Conservation (phyloP, 495 filamentous ascomycete genomes). For the Lasiosphaeris hirsuta region DNA sequence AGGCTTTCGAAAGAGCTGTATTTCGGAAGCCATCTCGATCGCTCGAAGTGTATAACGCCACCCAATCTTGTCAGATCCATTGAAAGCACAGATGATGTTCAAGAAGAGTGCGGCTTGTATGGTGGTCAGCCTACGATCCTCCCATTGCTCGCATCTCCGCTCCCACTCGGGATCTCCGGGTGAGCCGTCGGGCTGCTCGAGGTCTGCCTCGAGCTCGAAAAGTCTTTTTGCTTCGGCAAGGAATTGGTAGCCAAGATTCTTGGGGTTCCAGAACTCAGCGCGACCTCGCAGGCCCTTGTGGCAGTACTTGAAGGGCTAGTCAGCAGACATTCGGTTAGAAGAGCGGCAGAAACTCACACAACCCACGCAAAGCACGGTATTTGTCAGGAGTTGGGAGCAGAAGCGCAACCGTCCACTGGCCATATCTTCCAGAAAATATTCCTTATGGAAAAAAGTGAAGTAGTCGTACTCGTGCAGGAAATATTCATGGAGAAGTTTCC, state of each 20-base stretch:
- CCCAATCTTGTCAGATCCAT: constrained; percentile 36
- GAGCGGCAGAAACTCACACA: constrained; percentile 32
- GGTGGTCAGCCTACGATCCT: constrained; percentile 26
- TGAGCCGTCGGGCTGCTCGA: constrained; percentile 9
- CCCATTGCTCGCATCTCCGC: constrained; percentile 22
- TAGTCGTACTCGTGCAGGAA: constrained; percentile 38
- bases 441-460: constrained; percentile 36
- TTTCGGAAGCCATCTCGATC: constrained; percentile 32
- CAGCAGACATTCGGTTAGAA: neutral
- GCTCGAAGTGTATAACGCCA: constrained; percentile 31
- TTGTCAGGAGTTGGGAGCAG: constrained; percentile 38
- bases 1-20: constrained; percentile 24
- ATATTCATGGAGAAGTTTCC: constrained; percentile 34
- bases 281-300: constrained; percentile 28
- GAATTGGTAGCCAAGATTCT: constrained; percentile 36
- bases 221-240: constrained; percentile 39
- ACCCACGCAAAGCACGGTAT: constrained; percentile 33
- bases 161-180: constrained; percentile 21
- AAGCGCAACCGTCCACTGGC: constrained; percentile 25
- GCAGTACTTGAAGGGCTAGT: constrained; percentile 23
- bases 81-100: constrained; percentile 27
- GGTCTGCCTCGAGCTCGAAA: constrained; percentile 31
- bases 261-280: constrained; percentile 37
- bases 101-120: constrained; percentile 35
- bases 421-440: constrained; percentile 39